These are phyloP conservation scores for Leccinum imitatum DNA, from an alignment of 768 basidiomycete species.

Conservation along the genomic window DNA sequence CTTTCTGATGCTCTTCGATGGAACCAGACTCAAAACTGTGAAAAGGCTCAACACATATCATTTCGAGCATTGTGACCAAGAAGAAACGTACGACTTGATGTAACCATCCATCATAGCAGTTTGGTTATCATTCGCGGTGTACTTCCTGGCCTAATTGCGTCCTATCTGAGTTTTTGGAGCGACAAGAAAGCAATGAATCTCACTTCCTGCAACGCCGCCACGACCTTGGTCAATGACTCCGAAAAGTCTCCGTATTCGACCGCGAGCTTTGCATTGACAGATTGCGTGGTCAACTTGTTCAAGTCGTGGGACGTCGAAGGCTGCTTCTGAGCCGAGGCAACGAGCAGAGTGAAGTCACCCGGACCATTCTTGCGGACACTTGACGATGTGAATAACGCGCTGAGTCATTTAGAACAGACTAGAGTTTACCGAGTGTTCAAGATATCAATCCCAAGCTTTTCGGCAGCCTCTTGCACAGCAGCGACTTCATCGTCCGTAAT, in stretches of 20 bases:
- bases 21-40: constrained; percentile 70
- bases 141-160: constrained; percentile 60
- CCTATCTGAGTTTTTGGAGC: not conserved
- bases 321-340: constrained; percentile 63
- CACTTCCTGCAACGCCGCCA: constrained; percentile 60
- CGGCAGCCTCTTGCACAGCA: constrained; percentile 70
- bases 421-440: constrained; percentile 71
- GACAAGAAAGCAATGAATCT: not conserved
- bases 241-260: constrained; percentile 80
- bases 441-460: constrained; percentile 71
- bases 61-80: not conserved
- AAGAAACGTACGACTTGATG: constrained; percentile 61
- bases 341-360: constrained; percentile 63
- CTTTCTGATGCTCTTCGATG: constrained; percentile 76
- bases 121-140: constrained; percentile 73
- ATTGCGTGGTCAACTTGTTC: constrained; percentile 47
- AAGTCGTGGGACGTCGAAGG: constrained; percentile 46
- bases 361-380: constrained; percentile 72
- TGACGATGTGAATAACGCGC: constrained; percentile 1
- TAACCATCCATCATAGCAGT: constrained; percentile 73
- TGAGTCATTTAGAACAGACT: not conserved
- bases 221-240: constrained; percentile 50
- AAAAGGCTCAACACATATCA: not conserved
- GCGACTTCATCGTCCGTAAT: constrained; percentile 79
- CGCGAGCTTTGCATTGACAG: constrained; percentile 49